Conservation (phyloP, 768 basidiomycete genomes). For the Coprinellus micaceus region DNA sequence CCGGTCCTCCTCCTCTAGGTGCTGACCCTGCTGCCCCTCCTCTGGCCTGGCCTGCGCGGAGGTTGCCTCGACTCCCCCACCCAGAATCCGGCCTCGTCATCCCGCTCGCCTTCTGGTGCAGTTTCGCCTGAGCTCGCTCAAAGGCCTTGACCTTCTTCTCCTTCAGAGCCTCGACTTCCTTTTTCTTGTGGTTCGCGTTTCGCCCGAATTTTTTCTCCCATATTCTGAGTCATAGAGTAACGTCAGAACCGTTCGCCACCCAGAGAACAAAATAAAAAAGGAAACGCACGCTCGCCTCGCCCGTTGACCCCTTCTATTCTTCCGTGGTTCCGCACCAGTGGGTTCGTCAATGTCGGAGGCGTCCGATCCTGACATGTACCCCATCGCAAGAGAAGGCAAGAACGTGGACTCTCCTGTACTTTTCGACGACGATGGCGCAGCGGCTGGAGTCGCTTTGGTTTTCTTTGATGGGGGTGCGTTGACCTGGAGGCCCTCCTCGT, state of each 20-base stretch:
- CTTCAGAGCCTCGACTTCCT: conserved; percentile 31
- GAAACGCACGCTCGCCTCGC: conserved; percentile 87
- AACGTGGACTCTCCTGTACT: conserved; percentile 43
- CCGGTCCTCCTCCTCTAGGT: not conserved
- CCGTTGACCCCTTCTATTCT: conserved; percentile 89
- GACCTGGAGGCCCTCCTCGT: conserved; percentile 9
- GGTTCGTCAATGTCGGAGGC: conserved; percentile 74
- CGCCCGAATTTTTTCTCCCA: conserved; percentile 97
- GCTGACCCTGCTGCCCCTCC: too few species aligned
- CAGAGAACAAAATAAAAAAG: not conserved
- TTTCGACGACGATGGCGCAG: conserved; percentile 6
- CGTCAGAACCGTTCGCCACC: conserved; percentile 3
- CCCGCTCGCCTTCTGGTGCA: not conserved
- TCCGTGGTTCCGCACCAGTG: conserved; percentile 57
- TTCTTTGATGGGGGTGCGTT: conserved; percentile 1
- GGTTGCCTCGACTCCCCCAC: not conserved
- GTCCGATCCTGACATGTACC: conserved; percentile 74
- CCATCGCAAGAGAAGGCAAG: conserved; percentile 84
- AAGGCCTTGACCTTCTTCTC: conserved; percentile 4
- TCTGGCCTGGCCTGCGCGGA: too few species aligned
- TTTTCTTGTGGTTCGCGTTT: conserved; percentile 88
- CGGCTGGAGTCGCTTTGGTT: conserved; percentile 18
- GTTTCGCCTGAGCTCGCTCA: not conserved
- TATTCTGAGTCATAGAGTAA: conserved; percentile 53
- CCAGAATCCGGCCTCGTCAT: too few species aligned